A percentile compares a stretch with the other conserved stretches of the same genome.
These are phyloP conservation scores for Pinus tabuliformis DNA, from an alignment of 75 land plant genomes.

Conservation along the genomic window DNA sequence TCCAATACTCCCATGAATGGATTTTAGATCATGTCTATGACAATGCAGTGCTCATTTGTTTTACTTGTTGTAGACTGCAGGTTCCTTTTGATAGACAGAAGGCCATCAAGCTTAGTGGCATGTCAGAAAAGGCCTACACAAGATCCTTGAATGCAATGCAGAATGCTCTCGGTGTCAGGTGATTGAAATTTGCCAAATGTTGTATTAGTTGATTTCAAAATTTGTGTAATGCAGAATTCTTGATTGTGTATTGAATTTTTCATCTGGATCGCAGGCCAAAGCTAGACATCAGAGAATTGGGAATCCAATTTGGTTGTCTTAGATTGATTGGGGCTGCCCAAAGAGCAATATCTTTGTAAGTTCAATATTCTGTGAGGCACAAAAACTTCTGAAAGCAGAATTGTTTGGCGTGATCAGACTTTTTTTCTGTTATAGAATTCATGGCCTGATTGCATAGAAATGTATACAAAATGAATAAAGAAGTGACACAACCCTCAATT, in stretches of 20 bases:
- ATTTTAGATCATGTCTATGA: too few species aligned
- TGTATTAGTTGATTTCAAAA: too few species aligned
- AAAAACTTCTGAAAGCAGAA: too few species aligned
- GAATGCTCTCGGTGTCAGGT: conserved; percentile 84
- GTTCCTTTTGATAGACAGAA: conserved; percentile 61
- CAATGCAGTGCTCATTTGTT: too few species aligned
- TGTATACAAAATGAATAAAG: too few species aligned
- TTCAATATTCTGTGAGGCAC: background rate
- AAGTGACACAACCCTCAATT: too few species aligned
- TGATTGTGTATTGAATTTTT: background rate
- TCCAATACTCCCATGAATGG: too few species aligned
- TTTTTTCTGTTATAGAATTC: too few species aligned
- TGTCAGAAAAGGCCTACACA: conserved; percentile 93
- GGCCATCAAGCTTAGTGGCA: conserved; percentile 74
- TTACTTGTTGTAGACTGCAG: conserved; percentile 33
- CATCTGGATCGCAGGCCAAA: conserved; percentile 44
- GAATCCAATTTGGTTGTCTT: conserved; percentile 91
- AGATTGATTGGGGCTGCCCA: conserved; percentile 71
- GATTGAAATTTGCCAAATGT: background rate
- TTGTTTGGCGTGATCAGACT: too few species aligned
- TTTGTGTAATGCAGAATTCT: too few species aligned
- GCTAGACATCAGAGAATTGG: conserved; percentile 79
- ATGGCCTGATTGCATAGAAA: too few species aligned
- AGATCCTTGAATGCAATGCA: conserved; percentile 82
- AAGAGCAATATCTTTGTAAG: conserved; percentile 77